Evolutionary conservation across 2,329 filamentous ascomycete species (phyloP).

Genomic region (Penicillium sp.): DNA sequence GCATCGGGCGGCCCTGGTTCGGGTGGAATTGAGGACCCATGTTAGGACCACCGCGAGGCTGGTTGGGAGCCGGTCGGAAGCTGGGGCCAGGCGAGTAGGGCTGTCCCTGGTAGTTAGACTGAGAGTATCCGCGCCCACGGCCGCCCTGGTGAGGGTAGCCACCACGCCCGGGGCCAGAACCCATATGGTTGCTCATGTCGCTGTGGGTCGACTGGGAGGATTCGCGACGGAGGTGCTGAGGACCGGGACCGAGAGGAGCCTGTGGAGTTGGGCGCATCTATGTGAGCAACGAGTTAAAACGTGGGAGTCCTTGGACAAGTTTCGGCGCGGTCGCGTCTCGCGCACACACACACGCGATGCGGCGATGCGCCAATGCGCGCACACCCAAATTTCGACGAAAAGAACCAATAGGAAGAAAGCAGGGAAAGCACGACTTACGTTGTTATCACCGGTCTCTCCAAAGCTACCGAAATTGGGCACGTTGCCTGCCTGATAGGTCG

Average conservation of each 20-base stretch:
- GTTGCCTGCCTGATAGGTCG: conserved; percentile 67
- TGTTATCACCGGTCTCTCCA: conserved; percentile 64
- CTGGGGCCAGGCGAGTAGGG: conserved; percentile 54
- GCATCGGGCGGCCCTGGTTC: conserved; percentile 43
- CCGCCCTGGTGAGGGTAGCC: conserved; percentile 54
- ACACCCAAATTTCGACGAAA: conserved; percentile 2
- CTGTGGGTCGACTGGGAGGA: conserved; percentile 80
- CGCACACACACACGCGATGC: neutral
- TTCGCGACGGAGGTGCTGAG: conserved; percentile 79
- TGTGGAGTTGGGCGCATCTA: conserved; percentile 69
- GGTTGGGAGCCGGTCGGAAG: conserved; percentile 53
- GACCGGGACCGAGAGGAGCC: conserved; percentile 58
- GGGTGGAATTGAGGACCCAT: conserved; percentile 54
- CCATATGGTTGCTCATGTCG: conserved; percentile 63
- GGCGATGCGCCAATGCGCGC: neutral
- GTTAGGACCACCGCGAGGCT: conserved; percentile 50
- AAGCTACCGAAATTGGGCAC: conserved; percentile 81
- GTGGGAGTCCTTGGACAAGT: conserved; percentile 14
- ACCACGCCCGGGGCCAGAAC: conserved; percentile 54
- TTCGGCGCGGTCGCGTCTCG: conserved; percentile 12
- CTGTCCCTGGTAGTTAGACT: conserved; percentile 51
- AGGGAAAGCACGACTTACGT: conserved; percentile 56
- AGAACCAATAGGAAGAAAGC: neutral
- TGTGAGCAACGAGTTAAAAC: conserved; percentile 37
- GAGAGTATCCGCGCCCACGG: conserved; percentile 58